A percentile compares a stretch with the other conserved stretches of the same genome.
Evolutionary conservation across 768 basidiomycete species (phyloP).

Genomic region (Phaeotremella fagi): DNA sequence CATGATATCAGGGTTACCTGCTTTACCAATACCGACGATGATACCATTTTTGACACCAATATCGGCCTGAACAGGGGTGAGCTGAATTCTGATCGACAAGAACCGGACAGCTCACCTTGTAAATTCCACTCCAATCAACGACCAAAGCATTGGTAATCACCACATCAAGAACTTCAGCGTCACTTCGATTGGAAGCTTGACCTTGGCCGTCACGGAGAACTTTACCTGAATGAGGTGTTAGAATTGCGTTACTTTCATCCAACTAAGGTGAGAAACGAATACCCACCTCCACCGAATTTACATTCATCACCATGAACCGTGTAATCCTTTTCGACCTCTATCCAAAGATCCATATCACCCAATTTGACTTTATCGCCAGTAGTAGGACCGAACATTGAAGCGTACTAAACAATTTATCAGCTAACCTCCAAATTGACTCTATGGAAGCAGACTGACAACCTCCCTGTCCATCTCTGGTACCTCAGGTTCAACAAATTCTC

Average conservation of each 20-base stretch:
- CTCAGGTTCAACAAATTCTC: slow-evolving; percentile 52
- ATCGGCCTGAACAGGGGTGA: slow-evolving; percentile 62
- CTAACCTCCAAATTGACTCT: background rate
- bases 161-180: slow-evolving; percentile 71
- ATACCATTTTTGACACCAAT: slow-evolving; percentile 80
- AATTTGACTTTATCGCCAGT: slow-evolving; percentile 80
- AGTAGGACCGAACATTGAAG: slow-evolving; percentile 94
- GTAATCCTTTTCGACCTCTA: slow-evolving; percentile 84
- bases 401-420: slow-evolving; percentile 53
- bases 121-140: slow-evolving; percentile 90
- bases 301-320: slow-evolving; percentile 92
- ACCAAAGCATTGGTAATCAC: slow-evolving; percentile 94
- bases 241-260: background rate
- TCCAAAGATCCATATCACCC: slow-evolving; percentile 85
- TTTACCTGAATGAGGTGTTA: slow-evolving; percentile 64
- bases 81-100: background rate
- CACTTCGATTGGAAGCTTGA: slow-evolving; percentile 69
- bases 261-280: background rate
- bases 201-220: slow-evolving; percentile 96
- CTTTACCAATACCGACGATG: slow-evolving; percentile 90
- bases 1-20: slow-evolving; percentile 94
- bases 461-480: slow-evolving; percentile 52
- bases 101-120: slow-evolving; percentile 60
- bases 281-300: slow-evolving; percentile 87
- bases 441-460: slow-evolving; percentile 33